Evolutionary conservation across 2,329 filamentous ascomycete species (phyloP).

Genomic region (Nothophoma quercina): DNA sequence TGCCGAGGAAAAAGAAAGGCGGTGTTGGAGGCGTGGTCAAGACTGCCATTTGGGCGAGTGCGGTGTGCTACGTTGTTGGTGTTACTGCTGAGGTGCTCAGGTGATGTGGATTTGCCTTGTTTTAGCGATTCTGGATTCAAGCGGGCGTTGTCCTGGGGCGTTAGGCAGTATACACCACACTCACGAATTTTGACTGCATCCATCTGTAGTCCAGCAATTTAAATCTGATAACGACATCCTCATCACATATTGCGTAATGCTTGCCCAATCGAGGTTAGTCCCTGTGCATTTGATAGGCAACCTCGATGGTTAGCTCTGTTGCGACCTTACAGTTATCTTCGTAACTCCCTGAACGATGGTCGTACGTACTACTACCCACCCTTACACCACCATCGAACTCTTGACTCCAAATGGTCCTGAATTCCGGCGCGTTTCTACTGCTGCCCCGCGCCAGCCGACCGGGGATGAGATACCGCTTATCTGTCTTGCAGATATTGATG

Average conservation of each 20-base stretch:
- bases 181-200: not conserved
- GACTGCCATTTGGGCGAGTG: conserved; percentile 40
- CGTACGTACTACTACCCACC: not conserved
- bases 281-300: too few species aligned
- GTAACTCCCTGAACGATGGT: not conserved
- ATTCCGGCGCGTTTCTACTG: conserved; percentile 6
- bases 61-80: conserved; percentile 43
- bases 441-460: not conserved
- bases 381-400: conserved; percentile 6
- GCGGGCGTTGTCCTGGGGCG: not conserved
- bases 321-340: too few species aligned
- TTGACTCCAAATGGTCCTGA: conserved; percentile 2
- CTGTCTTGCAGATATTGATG: conserved; percentile 46
- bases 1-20: conserved; percentile 19
- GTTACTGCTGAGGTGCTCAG: conserved; percentile 38
- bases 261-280: too few species aligned
- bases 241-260: too few species aligned
- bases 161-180: conserved; percentile 7
- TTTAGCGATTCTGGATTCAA: not conserved
- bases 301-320: too few species aligned
- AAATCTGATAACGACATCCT: not conserved
- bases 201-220: not conserved
- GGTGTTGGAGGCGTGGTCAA: conserved; percentile 34
- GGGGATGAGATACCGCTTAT: conserved; percentile 46
- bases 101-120: not conserved